Percentiles rank a stretch among this genome's conserved stretches.
Evolutionary conservation across 169 alveolate species (phyloP).

Genomic region (Sarcocystis neurona): DNA sequence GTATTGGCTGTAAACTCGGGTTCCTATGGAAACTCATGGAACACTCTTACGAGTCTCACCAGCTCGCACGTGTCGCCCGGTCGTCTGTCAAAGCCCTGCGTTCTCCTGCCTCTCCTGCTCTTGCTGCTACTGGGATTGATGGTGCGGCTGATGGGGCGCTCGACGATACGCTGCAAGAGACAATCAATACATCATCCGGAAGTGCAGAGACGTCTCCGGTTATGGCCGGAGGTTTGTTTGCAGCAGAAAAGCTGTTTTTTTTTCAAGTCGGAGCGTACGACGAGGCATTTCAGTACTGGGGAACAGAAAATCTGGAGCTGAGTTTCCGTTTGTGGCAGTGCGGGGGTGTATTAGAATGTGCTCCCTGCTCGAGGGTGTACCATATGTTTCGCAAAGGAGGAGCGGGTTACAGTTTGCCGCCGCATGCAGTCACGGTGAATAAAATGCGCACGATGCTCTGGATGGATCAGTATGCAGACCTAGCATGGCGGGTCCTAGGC

Average conservation of each 20-base stretch:
- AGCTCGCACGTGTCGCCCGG: slow-evolving; percentile 41
- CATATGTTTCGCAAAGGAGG: slow-evolving; percentile 76
- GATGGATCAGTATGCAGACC: slow-evolving; percentile 73
- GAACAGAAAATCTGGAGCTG: slow-evolving; percentile 75
- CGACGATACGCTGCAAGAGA: no score
- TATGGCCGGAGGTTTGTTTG: slow-evolving; percentile 78
- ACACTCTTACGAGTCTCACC: slow-evolving; percentile 68
- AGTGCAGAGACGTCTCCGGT: slow-evolving; percentile 74
- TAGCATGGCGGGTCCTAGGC: slow-evolving; percentile 62
- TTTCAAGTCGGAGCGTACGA: slow-evolving; percentile 73
- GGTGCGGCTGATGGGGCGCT: no score
- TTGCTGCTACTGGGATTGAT: no score
- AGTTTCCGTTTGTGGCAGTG: slow-evolving; percentile 78
- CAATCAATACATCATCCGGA: background rate
- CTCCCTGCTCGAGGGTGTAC: slow-evolving; percentile 75
- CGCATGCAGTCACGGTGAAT: slow-evolving; percentile 64
- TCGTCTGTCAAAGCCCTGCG: no score
- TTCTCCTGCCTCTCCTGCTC: background rate
- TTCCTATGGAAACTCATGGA: slow-evolving; percentile 76
- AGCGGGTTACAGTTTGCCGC: slow-evolving; percentile 69
- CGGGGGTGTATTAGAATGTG: slow-evolving; percentile 77
- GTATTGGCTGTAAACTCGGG: slow-evolving; percentile 76
- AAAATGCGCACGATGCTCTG: slow-evolving; percentile 71
- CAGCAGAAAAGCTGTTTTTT: slow-evolving; percentile 68
- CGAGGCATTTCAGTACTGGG: slow-evolving; percentile 73